Base-by-base conservation (phyloP, 2,329 filamentous ascomycete species). In the Didymellaceae sp. region DNA sequence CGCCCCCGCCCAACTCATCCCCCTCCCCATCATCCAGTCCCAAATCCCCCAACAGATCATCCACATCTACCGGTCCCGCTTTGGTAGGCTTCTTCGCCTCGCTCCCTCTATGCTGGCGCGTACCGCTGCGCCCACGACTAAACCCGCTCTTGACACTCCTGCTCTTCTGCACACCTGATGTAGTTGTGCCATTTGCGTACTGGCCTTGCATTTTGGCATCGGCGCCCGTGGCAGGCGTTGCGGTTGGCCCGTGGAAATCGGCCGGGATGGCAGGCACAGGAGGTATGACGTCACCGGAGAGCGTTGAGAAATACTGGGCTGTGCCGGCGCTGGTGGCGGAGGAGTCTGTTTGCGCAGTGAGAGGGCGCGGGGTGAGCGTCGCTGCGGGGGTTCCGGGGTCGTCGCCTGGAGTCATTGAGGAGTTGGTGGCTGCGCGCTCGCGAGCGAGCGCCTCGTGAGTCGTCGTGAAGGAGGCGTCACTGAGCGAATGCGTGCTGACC, bases 401-500 rank as follows among this genome's bases (percentile, higher is more conserved):
- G n/a, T 61, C 54, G 6, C 34, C 14, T 0, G 30, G 35, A 28
- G 26, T n/a, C n/a, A n/a, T n/a, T 13, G 39, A 13, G 26, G 30
- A 6, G 20, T 14, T 24, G 3, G 16, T 17, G 14, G 40, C 48
- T 5, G 43, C 45, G n/a, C 48, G 35, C 16, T 45, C 41, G 10
- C 48, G 42, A 1, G 55, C 37, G 0, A 55, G 26, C 2, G 40
- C 32, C 5, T 60, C 63, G 17, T 69, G 62, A 3, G 67, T 58
- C 1, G 68, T 71, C 18, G 69, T 57, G 43, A 71, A 71, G 30
- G 84, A 87, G 16, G 84, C 74, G 63, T 90, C 87, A 6, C 86
- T 88, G n/a, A 83, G 78, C 34, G 82, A 82, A 48, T 89, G 86
- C 57, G 86, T 88, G 74, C 86, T 89, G 56, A 87, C 81, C 78